Evolutionary conservation across 2,329 filamentous ascomycete genomes (phyloP), one percentile per base, ranked within the genome.

Genomic region (Alternaria panax): DNA sequence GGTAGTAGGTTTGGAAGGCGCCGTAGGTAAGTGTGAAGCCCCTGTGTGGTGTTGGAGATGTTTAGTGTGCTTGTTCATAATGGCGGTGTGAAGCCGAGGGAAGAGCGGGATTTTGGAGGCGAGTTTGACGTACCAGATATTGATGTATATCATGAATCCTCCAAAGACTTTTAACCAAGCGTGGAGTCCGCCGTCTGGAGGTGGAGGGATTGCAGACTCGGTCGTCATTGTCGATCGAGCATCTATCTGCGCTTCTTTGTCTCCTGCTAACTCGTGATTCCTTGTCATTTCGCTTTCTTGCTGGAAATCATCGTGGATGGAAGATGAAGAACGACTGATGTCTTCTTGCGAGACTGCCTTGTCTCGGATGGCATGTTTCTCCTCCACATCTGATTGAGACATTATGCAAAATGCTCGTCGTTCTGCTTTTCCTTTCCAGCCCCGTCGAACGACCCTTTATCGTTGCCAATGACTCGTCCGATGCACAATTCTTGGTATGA

Each of bases 1-100:
- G 68, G 65, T 83, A 83, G 70, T 83, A 84, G 5, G 78, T 68
- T 68, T 83, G 79, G 53, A 83, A 83, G 1, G 75, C 76, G 22
- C 80, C 80, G 47, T 75, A 81, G 2, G 74, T 69, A 18, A 80
- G 70, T 0, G 78, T 78, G 54, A 80, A 79, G 11, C 79, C 80
- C 79, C 79, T 77, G 38, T n/a, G 14, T 16, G 30, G 30, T 30
- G 32, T 6, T 65, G 27, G 5, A 36, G 9, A 8, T 51, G 62
- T 54, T 46, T n/a, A 22, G 16, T 9, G 34, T 36, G 32, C 8
- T 8, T 30, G 27, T 11, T 12, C 12, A 7, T 30, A 6, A 7
- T 38, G 22, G 7, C 5, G 7, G 7, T 16, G 12, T 25, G 16
- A 5, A 14, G 16, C 6, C 11, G n/a, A 32, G 22, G 14, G n/a